phyloP scores from a whole-genome alignment of 2,329 filamentous ascomycete genomes.

The Hypocreales sp. region DNA sequence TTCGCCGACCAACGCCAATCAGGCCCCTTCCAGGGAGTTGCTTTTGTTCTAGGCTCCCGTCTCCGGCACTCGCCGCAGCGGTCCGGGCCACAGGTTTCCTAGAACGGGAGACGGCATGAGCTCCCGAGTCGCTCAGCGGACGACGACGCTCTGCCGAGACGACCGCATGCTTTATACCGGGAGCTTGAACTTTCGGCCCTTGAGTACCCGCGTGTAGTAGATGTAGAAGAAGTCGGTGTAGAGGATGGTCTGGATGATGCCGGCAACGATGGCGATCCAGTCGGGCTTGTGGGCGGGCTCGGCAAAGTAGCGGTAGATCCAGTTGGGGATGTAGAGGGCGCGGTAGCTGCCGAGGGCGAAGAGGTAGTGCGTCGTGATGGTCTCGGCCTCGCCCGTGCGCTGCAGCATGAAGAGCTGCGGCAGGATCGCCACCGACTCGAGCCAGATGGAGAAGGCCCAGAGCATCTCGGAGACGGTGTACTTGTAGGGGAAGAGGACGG shows the following conservation, averaged over 20 bases:
- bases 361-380: slow-evolving; percentile 97
- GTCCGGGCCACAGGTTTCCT: too few relatives aligned
- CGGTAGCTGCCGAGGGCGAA: slow-evolving; percentile 87
- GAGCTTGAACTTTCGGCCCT: slow-evolving; percentile 78
- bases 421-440: slow-evolving; percentile 90
- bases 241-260: slow-evolving; percentile 81
- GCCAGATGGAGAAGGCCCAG: slow-evolving; percentile 97
- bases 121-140: too few relatives aligned
- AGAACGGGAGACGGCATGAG: too few relatives aligned
- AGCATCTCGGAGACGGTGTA: slow-evolving; percentile 76
- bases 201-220: slow-evolving; percentile 92
- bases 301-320: slow-evolving; percentile 79
- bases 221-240: slow-evolving; percentile 99
- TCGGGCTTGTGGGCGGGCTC: slow-evolving; percentile 62
- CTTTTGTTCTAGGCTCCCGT: too few relatives aligned
- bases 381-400: slow-evolving; percentile 92
- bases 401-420: slow-evolving; percentile 98
- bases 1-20: too few relatives aligned
- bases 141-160: too few relatives aligned
- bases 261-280: slow-evolving; percentile 76
- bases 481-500: slow-evolving; percentile 68
- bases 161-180: slow-evolving; percentile 62
- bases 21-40: too few relatives aligned
- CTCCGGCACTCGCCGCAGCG: too few relatives aligned
- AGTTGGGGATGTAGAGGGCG: slow-evolving; percentile 95